A percentile compares a stretch with the other conserved stretches of the same genome.
Conservation (phyloP, 805 yeast genomes). For the Metschnikowia anglica region DNA sequence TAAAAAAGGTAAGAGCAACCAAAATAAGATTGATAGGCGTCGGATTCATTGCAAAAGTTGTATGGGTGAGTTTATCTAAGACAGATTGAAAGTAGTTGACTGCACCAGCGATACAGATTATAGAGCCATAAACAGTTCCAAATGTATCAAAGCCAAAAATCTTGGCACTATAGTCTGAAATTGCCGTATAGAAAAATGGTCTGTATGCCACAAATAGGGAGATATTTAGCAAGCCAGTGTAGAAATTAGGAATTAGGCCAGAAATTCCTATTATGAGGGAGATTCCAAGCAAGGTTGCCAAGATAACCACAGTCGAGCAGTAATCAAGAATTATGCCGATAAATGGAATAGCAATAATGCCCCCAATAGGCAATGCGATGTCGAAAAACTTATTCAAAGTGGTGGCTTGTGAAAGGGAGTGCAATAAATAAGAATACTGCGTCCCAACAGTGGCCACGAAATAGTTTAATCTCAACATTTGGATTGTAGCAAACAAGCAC, state of each 20-base stretch:
- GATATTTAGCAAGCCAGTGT: slow-evolving; percentile 45
- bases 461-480: slow-evolving; percentile 56
- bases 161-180: slow-evolving; percentile 60
- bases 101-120: slow-evolving; percentile 52
- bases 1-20: slow-evolving; percentile 38
- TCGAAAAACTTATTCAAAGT: slow-evolving; percentile 49
- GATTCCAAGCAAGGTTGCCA: slow-evolving; percentile 38
- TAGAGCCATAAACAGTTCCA: slow-evolving; percentile 59
- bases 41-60: slow-evolving; percentile 54
- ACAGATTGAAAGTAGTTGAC: slow-evolving; percentile 48
- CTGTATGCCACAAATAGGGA: slow-evolving; percentile 51
- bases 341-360: slow-evolving; percentile 53
- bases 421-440: slow-evolving; percentile 50
- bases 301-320: slow-evolving; percentile 47
- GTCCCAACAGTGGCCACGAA: slow-evolving; percentile 58
- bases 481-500: slow-evolving; percentile 51
- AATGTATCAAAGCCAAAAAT: slow-evolving; percentile 62
- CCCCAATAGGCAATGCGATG: slow-evolving; percentile 56
- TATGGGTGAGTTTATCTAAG: slow-evolving; percentile 51
- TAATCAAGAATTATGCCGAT: slow-evolving; percentile 52
- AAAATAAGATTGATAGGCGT: slow-evolving; percentile 47
- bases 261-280: slow-evolving; percentile 48
- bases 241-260: slow-evolving; percentile 45
- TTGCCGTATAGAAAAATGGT: slow-evolving; percentile 58
- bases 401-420: slow-evolving; percentile 38